A percentile compares a stretch with the other conserved stretches of the same genome.
Conservation (phyloP, 2,329 filamentous ascomycete genomes). For the Pseudogymnoascus sp. region DNA sequence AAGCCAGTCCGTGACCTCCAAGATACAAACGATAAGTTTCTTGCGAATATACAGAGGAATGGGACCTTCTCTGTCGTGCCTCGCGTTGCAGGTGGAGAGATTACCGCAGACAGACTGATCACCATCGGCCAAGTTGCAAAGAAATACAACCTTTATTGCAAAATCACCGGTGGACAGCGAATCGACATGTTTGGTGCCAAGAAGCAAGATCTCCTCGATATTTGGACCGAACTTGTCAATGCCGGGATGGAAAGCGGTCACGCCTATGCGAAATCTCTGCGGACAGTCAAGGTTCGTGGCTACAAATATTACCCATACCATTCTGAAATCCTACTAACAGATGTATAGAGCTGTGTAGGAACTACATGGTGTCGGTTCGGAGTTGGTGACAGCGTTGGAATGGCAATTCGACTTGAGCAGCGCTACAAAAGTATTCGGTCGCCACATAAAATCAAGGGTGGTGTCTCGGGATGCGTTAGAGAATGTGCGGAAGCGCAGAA, state of each 20-base stretch:
- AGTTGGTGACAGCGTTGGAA: constrained; percentile 81
- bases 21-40: constrained; percentile 81
- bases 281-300: constrained; percentile 60
- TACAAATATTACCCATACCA: neutral
- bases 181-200: constrained; percentile 90
- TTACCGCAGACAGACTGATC: constrained; percentile 77
- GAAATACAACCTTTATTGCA: constrained; percentile 77
- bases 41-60: constrained; percentile 86
- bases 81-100: constrained; percentile 74
- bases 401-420: constrained; percentile 81
- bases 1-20: constrained; percentile 63
- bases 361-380: constrained; percentile 88
- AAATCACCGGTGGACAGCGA: constrained; percentile 84
- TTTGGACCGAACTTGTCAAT: constrained; percentile 72
- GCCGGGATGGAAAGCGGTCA: constrained; percentile 87
- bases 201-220: constrained; percentile 74
- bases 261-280: constrained; percentile 79
- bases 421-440: constrained; percentile 85
- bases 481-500: constrained; percentile 89
- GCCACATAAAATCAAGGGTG: constrained; percentile 86
- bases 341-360: constrained; percentile 62
- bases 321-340: neutral
- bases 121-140: constrained; percentile 76
- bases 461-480: constrained; percentile 82
- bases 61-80: constrained; percentile 86